These are phyloP conservation scores for Leishmania tropica DNA, from an alignment of 208 protist species.

Conservation along the genomic window DNA sequence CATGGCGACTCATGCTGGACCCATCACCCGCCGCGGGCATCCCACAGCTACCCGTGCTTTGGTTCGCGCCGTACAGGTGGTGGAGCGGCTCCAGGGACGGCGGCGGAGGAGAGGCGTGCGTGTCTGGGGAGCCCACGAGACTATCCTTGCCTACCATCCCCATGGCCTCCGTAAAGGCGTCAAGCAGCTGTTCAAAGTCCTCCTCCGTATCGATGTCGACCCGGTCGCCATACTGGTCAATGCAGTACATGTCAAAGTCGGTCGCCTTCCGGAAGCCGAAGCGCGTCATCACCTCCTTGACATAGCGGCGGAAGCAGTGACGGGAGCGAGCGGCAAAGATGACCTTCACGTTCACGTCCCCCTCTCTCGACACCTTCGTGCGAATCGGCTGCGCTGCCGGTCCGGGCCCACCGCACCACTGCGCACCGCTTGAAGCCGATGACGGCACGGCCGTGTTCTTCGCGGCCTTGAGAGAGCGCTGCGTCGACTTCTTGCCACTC, in stretches of 20 bases:
- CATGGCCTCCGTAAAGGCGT: constrained; percentile 34
- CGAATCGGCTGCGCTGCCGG: constrained; percentile 32
- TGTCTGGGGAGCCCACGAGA: background rate
- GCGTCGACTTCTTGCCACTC: background rate
- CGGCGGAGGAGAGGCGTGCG: background rate
- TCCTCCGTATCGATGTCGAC: constrained; percentile 80
- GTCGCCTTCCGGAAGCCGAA: constrained; percentile 57
- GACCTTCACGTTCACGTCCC: constrained; percentile 79
- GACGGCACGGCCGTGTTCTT: background rate
- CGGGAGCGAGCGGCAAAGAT: constrained; percentile 40
- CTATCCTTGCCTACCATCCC: background rate
- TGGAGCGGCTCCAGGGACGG: background rate
- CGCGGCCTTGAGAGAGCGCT: background rate
- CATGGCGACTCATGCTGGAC: background rate
- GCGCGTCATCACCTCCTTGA: constrained; percentile 63
- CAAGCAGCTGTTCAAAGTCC: constrained; percentile 61
- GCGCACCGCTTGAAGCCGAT: background rate
- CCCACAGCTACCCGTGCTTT: background rate
- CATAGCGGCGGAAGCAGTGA: constrained; percentile 47
- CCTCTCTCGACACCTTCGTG: constrained; percentile 78
- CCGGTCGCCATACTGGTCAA: constrained; percentile 66
- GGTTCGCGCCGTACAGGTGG: background rate
- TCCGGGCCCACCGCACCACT: background rate
- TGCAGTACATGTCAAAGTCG: constrained; percentile 86
- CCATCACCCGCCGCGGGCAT: background rate